Evolutionary conservation across 371 early-diverging fungal species (phyloP).

Genomic region (Apophysomyces ossiformis): DNA sequence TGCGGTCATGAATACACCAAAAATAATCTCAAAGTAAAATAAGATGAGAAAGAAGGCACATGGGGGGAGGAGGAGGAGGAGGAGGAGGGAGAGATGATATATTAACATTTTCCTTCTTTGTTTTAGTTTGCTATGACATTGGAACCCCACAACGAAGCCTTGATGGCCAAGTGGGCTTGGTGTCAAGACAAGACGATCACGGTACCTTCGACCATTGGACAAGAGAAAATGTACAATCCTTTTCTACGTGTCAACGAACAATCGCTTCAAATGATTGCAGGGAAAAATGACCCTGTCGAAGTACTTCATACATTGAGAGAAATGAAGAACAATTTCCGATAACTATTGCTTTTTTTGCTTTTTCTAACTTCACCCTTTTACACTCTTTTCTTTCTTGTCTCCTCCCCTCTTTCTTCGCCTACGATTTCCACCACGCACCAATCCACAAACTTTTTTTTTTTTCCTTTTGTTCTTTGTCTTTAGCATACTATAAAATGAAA

Average conservation of each 20-base stretch:
- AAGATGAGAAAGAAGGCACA: background rate
- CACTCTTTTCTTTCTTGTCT: background rate
- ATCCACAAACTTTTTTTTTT: too few species aligned
- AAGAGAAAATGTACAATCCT: constrained; percentile 85
- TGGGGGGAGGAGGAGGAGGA: background rate
- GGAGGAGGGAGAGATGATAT: background rate
- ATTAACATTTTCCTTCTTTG: background rate
- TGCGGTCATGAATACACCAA: constrained; percentile 83
- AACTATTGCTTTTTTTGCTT: background rate
- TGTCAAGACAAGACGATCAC: constrained; percentile 58
- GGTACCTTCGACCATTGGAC: constrained; percentile 88
- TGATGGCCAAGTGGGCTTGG: constrained; percentile 65
- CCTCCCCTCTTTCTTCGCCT: background rate
- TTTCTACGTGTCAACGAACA: constrained; percentile 85
- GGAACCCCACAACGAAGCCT: constrained; percentile 53
- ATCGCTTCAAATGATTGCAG: constrained; percentile 64
- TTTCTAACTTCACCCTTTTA: background rate
- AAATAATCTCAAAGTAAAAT: constrained; percentile 41
- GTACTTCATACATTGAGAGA: constrained; percentile 79
- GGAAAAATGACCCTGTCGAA: constrained; percentile 72
- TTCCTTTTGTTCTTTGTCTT: too few species aligned
- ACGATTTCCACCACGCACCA: too few species aligned
- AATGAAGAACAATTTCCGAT: constrained; percentile 65
- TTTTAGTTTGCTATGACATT: constrained; percentile 52
- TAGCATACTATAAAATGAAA: too few species aligned